Evolutionary conservation across 371 early-diverging fungal species (phyloP).

Genomic region (Apophysomyces variabilis): DNA sequence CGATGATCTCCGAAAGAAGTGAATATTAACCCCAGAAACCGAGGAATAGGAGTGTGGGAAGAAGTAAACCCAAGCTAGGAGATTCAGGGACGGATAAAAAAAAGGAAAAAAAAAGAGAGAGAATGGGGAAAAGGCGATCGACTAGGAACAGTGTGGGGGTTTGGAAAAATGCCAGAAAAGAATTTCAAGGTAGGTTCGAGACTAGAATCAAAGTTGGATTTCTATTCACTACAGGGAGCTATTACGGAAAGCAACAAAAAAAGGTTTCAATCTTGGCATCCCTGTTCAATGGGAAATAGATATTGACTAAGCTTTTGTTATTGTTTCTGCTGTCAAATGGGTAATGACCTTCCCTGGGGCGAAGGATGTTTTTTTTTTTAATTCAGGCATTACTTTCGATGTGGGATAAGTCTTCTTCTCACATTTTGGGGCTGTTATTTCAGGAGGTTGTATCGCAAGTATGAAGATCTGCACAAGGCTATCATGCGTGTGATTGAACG

Average conservation of each 20-base stretch:
- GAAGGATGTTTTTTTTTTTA: not conserved
- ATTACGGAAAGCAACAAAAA: not conserved
- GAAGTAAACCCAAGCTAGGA: not conserved
- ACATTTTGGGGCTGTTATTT: conserved; percentile 10
- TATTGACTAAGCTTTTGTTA: not conserved
- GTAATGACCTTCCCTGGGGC: not conserved
- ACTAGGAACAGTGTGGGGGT: not conserved
- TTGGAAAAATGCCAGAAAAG: not conserved
- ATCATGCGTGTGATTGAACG: conserved; percentile 10
- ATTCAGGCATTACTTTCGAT: not conserved
- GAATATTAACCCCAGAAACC: not conserved
- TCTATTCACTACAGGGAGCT: not conserved
- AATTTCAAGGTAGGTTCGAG: not conserved
- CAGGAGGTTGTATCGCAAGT: conserved; percentile 13
- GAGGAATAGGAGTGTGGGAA: not conserved
- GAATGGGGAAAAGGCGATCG: not conserved
- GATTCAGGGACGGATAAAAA: not conserved
- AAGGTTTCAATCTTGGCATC: too few relatives aligned
- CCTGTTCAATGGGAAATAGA: too few relatives aligned
- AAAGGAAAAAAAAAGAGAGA: too few relatives aligned
- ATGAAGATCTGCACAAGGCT: conserved; percentile 14
- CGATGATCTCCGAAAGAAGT: not conserved
- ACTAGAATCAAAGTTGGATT: conserved; percentile 2
- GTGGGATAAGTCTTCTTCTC: conserved; percentile 9
- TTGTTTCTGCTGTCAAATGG: not conserved